Base-by-base conservation (phyloP, 495 filamentous ascomycete species). In the Haplographium delicatum region DNA sequence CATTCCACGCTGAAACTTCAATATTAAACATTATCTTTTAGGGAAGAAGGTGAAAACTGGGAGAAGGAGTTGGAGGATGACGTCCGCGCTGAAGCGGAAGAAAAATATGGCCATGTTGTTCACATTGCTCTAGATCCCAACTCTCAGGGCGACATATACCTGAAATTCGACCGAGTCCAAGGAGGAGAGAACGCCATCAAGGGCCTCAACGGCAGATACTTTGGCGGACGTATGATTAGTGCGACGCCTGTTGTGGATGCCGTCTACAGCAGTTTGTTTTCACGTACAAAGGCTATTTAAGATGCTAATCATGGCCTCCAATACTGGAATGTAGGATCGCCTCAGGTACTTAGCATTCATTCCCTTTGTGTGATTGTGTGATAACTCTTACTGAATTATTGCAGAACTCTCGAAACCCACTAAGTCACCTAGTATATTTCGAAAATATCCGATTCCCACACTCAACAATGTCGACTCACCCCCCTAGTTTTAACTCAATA, bases 131-230 rank as follows among this genome's bases (percentile, higher is more conserved):
- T 96, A 74, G 91, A 96, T 78, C 79, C 88, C 55, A 95, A 93
- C 67, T 89, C 86, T 45, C 80, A 86, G 65, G 94, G 94, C 70
- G 94, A 97, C 62, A 91, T 99, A 62, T 99, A 96, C 68, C 80
- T 97, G 63, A 97, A 97, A 68, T 99, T 97, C 65, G 88, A 96
- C 71, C 84, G 88, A 53, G 88, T 96, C 49, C 80, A 88, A 59
- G 93, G 91, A 47, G 94, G 91, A 61, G 87, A 96, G 65, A 97
- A 96, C 58, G 93, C 94, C 50, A 90, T 96, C 74, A 93, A 95
- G 65, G 94, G 94, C 53, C 76, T 99, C 46, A 99, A 97, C 66
- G 94, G 94, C 38, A 83, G 94, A 56, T 95, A 89, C 72, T 99
- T 97, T 64, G 91, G 86, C 50, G 89, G 88, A 48, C 78, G 78